A percentile compares a stretch with the other conserved stretches of the same genome.
Conservation (phyloP, 192 early-diverging fungal species). For the Podila verticillata region DNA sequence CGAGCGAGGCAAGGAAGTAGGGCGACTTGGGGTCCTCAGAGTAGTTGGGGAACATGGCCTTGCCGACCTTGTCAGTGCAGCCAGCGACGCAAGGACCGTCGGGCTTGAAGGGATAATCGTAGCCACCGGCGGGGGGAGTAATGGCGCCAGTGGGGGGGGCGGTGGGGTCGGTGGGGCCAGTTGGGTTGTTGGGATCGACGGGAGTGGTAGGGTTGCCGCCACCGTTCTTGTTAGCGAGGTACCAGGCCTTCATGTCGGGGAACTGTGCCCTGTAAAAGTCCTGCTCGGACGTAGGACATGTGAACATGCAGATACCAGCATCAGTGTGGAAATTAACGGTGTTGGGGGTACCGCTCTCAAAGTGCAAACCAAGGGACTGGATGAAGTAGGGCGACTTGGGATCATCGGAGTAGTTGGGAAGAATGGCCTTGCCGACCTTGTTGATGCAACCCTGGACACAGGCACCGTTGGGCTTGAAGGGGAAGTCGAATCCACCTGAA, state of each 20-base stretch:
- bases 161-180: background rate
- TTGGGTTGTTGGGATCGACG: background rate
- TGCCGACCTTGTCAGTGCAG: conserved; percentile 26
- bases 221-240: conserved; percentile 26
- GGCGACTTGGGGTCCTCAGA: conserved; percentile 38
- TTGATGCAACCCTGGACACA: conserved; percentile 23
- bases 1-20: conserved; percentile 26
- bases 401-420: conserved; percentile 38
- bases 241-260: conserved; percentile 7
- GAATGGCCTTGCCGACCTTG: conserved; percentile 21
- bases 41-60: conserved; percentile 28
- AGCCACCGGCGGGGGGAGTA: conserved; percentile 1
- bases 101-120: conserved; percentile 28
- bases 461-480: conserved; percentile 26
- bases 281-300: conserved; percentile 6
- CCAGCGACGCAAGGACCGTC: conserved; percentile 21
- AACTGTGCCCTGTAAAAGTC: conserved; percentile 14
- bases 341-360: conserved; percentile 20
- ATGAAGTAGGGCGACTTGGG: conserved; percentile 37
- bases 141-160: conserved; percentile 10
- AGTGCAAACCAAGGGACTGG: conserved; percentile 19
- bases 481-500: conserved; percentile 10
- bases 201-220: background rate
- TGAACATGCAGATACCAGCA: conserved; percentile 18
- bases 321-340: conserved; percentile 23